Evolutionary conservation across 768 basidiomycete species (phyloP).

Genomic region (Amanita exitialis): DNA sequence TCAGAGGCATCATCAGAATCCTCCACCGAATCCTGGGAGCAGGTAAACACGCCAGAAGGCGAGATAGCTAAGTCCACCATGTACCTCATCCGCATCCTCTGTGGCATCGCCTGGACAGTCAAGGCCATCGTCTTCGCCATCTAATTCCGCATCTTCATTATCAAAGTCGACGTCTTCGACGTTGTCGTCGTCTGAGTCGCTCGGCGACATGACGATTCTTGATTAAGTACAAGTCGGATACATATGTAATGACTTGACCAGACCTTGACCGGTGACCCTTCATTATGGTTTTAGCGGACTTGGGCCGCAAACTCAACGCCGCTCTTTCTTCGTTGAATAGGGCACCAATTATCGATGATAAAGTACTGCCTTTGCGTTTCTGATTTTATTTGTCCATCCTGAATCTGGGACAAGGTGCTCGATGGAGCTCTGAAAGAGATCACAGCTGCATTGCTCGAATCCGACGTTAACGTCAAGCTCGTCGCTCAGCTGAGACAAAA

Average conservation of each 20-base stretch:
- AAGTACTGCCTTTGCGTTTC: slow-evolving; percentile 36
- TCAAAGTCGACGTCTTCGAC: slow-evolving; percentile 54
- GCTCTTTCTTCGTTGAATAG: slow-evolving; percentile 86
- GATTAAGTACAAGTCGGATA: not conserved
- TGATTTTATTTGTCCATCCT: slow-evolving; percentile 2
- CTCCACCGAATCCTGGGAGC: slow-evolving; percentile 45
- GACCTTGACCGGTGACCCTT: not conserved
- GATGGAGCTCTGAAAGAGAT: slow-evolving; percentile 94
- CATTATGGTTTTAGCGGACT: slow-evolving; percentile 89
- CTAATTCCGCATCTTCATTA: slow-evolving; percentile 32
- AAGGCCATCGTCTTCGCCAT: slow-evolving; percentile 30
- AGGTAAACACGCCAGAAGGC: slow-evolving; percentile 4
- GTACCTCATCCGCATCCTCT: slow-evolving; percentile 61
- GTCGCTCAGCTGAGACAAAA: slow-evolving; percentile 81
- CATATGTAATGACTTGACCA: not conserved
- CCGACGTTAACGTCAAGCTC: slow-evolving; percentile 97
- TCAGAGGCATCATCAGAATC: slow-evolving; percentile 46
- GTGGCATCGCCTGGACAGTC: slow-evolving; percentile 46
- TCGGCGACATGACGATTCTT: slow-evolving; percentile 32
- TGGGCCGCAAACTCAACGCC: slow-evolving; percentile 88
- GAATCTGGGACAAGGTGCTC: slow-evolving; percentile 51
- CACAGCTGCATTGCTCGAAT: slow-evolving; percentile 85
- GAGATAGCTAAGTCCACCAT: slow-evolving; percentile 19
- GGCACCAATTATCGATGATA: slow-evolving; percentile 84
- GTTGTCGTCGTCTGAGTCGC: slow-evolving; percentile 57